A percentile compares a stretch with the other conserved stretches of the same genome.
phyloP scores from a whole-genome alignment of 352 stramenopile genomes.

The Phytophthora tentaculata region DNA sequence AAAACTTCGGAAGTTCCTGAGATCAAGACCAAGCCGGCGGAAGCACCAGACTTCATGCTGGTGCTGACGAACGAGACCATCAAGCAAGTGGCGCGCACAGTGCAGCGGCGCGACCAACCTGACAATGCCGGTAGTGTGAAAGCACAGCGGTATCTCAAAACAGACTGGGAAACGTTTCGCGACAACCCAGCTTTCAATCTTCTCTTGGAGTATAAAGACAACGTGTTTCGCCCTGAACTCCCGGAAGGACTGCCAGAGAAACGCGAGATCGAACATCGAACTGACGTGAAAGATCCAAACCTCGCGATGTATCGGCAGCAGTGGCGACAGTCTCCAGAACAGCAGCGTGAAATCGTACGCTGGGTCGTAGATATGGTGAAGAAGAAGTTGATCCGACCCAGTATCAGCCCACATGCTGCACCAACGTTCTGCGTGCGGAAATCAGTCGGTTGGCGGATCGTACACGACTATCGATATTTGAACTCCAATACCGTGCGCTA shows the following conservation, averaged over 20 bases:
- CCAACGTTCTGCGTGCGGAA: not conserved
- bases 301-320: not conserved
- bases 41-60: not conserved
- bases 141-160: not conserved
- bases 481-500: not conserved
- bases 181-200: not conserved
- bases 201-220: not conserved
- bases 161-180: not conserved
- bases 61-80: not conserved
- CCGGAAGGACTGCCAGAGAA: not conserved
- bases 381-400: not conserved
- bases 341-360: not conserved
- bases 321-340: too few species aligned
- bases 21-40: not conserved
- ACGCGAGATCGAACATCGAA: not conserved
- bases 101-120: not conserved
- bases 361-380: not conserved
- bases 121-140: not conserved
- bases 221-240: not conserved
- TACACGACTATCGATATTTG: not conserved
- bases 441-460: not conserved
- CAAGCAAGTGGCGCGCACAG: not conserved
- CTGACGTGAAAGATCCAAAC: not conserved
- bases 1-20: not conserved
- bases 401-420: not conserved